A percentile compares a stretch with the other conserved stretches of the same genome.
These are phyloP conservation scores for Nepenthes alata DNA, from an alignment of 179 eudicot genomes.

Conservation along the genomic window DNA sequence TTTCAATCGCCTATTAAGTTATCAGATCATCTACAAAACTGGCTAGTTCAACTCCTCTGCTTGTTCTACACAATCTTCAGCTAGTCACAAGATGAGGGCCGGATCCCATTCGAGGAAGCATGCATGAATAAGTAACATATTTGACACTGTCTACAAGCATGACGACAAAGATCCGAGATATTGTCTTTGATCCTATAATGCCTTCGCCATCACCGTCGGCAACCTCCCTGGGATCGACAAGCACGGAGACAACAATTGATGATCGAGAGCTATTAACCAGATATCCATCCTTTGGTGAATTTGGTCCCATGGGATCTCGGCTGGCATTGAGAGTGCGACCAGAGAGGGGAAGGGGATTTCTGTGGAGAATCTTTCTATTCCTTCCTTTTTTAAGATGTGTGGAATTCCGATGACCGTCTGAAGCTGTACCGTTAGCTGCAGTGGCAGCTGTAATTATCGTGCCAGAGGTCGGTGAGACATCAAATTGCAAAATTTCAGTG, in stretches of 20 bases:
- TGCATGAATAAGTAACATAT: slow-evolving; percentile 93
- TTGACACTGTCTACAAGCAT: slow-evolving; percentile 82
- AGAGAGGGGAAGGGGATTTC: slow-evolving; percentile 42
- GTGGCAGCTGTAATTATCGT: slow-evolving; percentile 60
- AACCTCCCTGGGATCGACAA: slow-evolving; percentile 82
- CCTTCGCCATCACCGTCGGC: slow-evolving; percentile 58
- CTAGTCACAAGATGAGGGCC: slow-evolving; percentile 51
- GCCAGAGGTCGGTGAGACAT: slow-evolving; percentile 64
- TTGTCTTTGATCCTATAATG: slow-evolving; percentile 62
- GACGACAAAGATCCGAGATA: slow-evolving; percentile 79
- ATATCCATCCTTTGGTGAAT: slow-evolving; percentile 30
- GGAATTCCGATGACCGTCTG: slow-evolving; percentile 17
- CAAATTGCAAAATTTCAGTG: slow-evolving; percentile 92
- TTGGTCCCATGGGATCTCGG: slow-evolving; percentile 25
- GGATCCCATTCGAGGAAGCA: slow-evolving; percentile 70
- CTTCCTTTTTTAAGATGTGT: slow-evolving; percentile 16
- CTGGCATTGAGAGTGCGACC: slow-evolving; percentile 35
- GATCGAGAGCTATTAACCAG: slow-evolving; percentile 29
- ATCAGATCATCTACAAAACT: slow-evolving; percentile 27
- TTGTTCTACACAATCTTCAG: slow-evolving; percentile 9
- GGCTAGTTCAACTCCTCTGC: neutral
- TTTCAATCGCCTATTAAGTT: neutral
- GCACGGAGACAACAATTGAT: slow-evolving; percentile 87
- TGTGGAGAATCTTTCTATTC: slow-evolving; percentile 73
- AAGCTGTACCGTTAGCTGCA: slow-evolving; percentile 25